Evolutionary conservation across 2,329 filamentous ascomycete genomes (phyloP), one percentile per base, ranked within the genome.

Genomic region (Neophaeococcomyces mojaviensis): DNA sequence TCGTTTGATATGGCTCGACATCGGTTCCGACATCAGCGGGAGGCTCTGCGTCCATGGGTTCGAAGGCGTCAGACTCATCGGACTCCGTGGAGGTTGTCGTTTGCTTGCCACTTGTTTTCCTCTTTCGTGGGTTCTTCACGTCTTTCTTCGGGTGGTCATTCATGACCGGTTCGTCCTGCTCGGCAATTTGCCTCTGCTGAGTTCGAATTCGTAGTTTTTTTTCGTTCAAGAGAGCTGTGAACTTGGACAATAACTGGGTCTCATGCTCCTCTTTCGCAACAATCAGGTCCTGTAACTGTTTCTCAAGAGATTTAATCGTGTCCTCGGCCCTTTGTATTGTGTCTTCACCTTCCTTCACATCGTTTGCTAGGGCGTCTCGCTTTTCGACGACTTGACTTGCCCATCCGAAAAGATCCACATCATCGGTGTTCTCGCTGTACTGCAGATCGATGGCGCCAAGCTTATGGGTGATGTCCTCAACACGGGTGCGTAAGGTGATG

Each of bases 131-230:
- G 13, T 41, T 46, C 13, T 51, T 49, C 3, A 42, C 44, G 19
- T 50, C 42, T 43, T 53, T 49, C 42, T 60, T 56, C 34, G 59
- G 55, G 15, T 56, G 58, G 24, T 49, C 32, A 4, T 32, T 19
- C 12, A 49, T 39, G 37, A 54, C 33, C 28, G 69, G 62, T 55
- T 61, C 61, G 63, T 20, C 53, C 10, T 34, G 18, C 20, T 44
- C 41, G 13, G 41, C 54, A 20, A 56, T 47, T 59, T 57, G 19
- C 49, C 77, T 69, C 56, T 78, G 76, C 59, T 80, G 77, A 54
- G 80, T 78, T 40, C 79, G 65, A 39, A 82, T 81, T 58, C 82
- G 82, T 4, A 77, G 66, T 63, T 82, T 82, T 63, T 82, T 82
- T 51, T 75, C 71, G 48, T 82, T 82, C 7, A 82, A 62, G 19